Evolutionary conservation across 345 rosid species (phyloP).

Genomic region (Populus euphratica): DNA sequence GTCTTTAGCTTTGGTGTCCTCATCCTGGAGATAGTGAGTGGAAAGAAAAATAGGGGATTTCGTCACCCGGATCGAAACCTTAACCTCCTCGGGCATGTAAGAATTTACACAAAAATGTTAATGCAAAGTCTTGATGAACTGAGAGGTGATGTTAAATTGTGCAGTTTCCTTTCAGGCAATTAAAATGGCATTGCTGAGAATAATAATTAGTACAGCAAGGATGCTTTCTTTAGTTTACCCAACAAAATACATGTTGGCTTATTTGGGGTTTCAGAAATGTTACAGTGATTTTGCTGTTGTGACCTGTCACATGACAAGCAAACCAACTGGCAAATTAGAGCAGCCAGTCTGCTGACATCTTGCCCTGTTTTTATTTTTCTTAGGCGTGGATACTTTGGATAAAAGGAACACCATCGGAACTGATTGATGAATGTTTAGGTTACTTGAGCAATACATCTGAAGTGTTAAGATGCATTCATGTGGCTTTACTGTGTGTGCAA

Average conservation of each 20-base stretch:
- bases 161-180: background rate
- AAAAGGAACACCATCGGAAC: background rate
- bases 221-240: background rate
- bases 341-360: background rate
- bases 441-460: background rate
- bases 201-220: background rate
- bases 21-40: slow-evolving; percentile 10
- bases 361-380: background rate
- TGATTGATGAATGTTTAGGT: background rate
- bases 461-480: background rate
- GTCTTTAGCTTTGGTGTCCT: slow-evolving; percentile 16
- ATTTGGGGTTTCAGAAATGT: background rate
- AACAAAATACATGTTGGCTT: background rate
- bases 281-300: background rate
- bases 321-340: background rate
- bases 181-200: background rate
- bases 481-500: background rate
- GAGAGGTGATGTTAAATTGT: background rate
- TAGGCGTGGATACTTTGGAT: slow-evolving; percentile 10
- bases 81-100: slow-evolving; percentile 22
- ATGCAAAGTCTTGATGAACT: background rate
- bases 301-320: background rate
- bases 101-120: background rate
- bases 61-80: background rate
- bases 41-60: slow-evolving; percentile 15